Percentiles rank a stretch among this genome's conserved stretches.
Conservation (phyloP, 352 stramenopile genomes). For the Peronosclerospora sorghi region DNA sequence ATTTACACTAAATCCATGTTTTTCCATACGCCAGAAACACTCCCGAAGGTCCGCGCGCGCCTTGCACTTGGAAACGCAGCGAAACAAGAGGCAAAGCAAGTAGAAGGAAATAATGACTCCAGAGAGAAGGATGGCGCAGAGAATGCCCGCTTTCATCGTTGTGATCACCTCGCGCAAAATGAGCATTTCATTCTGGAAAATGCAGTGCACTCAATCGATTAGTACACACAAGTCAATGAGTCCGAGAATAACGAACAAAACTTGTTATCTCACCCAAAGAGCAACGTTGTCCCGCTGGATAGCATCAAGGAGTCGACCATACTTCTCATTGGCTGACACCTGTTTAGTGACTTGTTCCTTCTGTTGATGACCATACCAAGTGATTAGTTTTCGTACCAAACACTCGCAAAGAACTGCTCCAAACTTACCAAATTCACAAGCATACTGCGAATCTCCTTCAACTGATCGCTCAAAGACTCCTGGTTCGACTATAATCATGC, state of each 20-base stretch:
- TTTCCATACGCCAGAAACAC: conserved; percentile 67
- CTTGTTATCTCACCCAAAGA: conserved; percentile 26
- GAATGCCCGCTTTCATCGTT: conserved; percentile 79
- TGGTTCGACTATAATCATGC: conserved; percentile 36
- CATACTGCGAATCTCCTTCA: conserved; percentile 41
- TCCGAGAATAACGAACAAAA: neutral
- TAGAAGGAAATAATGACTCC: conserved; percentile 66
- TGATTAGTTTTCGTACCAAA: neutral
- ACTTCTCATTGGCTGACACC: conserved; percentile 20
- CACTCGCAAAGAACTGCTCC: neutral
- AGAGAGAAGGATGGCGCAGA: conserved; percentile 61
- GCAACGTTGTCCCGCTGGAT: conserved; percentile 38
- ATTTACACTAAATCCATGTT: conserved; percentile 3
- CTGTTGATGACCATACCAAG: conserved; percentile 11
- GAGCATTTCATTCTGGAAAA: conserved; percentile 57
- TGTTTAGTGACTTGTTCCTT: conserved; percentile 28
- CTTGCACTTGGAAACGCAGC: conserved; percentile 61
- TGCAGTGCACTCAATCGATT: neutral
- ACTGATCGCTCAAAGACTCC: conserved; percentile 32
- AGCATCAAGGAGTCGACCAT: conserved; percentile 28
- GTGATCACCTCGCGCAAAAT: conserved; percentile 73
- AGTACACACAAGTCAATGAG: neutral
- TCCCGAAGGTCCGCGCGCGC: conserved; percentile 60
- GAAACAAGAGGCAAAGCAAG: conserved; percentile 50
- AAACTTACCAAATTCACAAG: conserved; percentile 34